Evolutionary conservation across 257 asterid species (phyloP).

Genomic region (Schizonepeta tenuifolia): DNA sequence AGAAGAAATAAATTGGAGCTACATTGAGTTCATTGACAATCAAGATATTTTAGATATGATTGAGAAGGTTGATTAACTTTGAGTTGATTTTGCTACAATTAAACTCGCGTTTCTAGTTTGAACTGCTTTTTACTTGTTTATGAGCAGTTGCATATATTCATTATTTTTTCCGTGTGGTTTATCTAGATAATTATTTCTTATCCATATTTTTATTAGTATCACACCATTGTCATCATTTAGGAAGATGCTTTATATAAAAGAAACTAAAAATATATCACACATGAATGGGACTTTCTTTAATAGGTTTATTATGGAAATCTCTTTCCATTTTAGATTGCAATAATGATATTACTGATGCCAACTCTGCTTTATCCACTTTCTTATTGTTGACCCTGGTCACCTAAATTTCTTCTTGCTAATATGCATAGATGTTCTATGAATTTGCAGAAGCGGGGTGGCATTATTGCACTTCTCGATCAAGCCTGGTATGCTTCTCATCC

Average conservation of each 20-base stretch:
- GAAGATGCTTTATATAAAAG: slow-evolving; percentile 2
- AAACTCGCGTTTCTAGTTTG: slow-evolving; percentile 6
- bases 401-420: slow-evolving; percentile 28
- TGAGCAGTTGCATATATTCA: neutral
- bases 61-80: slow-evolving; percentile 72
- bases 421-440: slow-evolving; percentile 25
- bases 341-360: neutral
- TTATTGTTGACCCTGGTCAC: neutral
- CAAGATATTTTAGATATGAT: slow-evolving; percentile 92
- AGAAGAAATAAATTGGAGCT: slow-evolving; percentile 99
- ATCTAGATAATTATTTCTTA: neutral
- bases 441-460: slow-evolving; percentile 97
- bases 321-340: slow-evolving; percentile 16
- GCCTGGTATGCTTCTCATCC: slow-evolving; percentile 73
- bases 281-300: neutral
- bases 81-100: slow-evolving; percentile 27
- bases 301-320: neutral
- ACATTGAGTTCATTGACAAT: slow-evolving; percentile 97
- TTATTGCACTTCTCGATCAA: slow-evolving; percentile 97
- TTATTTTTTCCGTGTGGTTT: neutral
- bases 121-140: slow-evolving; percentile 11
- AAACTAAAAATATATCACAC: neutral
- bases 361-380: slow-evolving; percentile 2
- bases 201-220: neutral
- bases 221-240: neutral